Evolutionary conservation across 108 stramenopile genomes (phyloP).

Genomic region (Mediolabrus comicus): DNA sequence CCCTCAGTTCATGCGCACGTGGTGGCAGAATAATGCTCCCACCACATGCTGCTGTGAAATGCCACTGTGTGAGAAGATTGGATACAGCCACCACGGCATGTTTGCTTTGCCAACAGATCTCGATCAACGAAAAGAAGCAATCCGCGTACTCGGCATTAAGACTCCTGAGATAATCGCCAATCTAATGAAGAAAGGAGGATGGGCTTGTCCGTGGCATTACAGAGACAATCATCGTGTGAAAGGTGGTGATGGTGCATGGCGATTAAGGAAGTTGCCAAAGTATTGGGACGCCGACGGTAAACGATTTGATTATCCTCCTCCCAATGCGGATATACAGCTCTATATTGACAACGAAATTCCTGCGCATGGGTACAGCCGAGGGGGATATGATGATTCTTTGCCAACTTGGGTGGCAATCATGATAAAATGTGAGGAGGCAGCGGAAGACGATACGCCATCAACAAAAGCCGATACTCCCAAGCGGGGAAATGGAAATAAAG

Average conservation of each 20-base stretch:
- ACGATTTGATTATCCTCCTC: constrained; percentile 1
- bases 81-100: constrained; percentile 1
- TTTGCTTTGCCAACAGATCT: neutral
- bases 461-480: neutral
- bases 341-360: constrained; percentile 8
- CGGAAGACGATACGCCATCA: neutral
- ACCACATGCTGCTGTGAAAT: constrained; percentile 2
- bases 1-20: neutral
- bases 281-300: constrained; percentile 9
- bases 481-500: neutral
- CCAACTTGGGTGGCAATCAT: neutral
- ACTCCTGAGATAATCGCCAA: neutral
- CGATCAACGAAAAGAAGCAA: neutral
- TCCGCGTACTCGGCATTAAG: neutral
- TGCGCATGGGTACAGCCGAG: neutral
- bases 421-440: neutral
- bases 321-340: constrained; percentile 1
- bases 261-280: neutral
- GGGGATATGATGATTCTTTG: neutral
- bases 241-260: neutral
- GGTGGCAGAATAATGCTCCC: neutral
- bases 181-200: neutral
- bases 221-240: neutral
- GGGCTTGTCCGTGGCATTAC: neutral
- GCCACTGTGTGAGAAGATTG: constrained; percentile 1